These are phyloP conservation scores for Pachysandra terminalis DNA, from an alignment of 164 flowering plant genomes.

Conservation along the genomic window DNA sequence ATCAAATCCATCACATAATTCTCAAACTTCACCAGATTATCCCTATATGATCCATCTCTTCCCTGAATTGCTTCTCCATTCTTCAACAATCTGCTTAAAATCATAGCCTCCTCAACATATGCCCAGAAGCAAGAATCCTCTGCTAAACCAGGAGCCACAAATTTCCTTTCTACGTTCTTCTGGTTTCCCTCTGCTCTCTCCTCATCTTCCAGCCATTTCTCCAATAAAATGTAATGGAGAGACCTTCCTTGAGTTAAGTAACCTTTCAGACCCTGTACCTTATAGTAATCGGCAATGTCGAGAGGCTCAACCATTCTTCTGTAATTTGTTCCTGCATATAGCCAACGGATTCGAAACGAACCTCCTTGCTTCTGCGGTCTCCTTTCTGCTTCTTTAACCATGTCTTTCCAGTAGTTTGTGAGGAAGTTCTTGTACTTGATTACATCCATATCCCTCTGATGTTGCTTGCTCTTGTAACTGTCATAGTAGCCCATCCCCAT, in stretches of 20 bases:
- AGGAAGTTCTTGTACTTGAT: constrained; percentile 18
- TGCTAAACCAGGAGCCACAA: constrained; percentile 20
- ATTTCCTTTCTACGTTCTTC: not conserved
- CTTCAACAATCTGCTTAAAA: constrained; percentile 18
- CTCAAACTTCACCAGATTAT: constrained; percentile 27
- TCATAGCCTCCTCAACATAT: constrained; percentile 42
- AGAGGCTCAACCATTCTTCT: constrained; percentile 57
- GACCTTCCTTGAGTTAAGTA: constrained; percentile 25
- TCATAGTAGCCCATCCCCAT: constrained; percentile 44
- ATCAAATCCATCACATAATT: constrained; percentile 27
- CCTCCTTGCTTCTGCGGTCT: constrained; percentile 34
- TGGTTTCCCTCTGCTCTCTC: not conserved
- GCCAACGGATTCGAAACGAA: constrained; percentile 21
- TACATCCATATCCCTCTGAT: constrained; percentile 10
- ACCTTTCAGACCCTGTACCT: constrained; percentile 5
- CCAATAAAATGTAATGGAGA: constrained; percentile 29
- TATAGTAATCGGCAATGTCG: constrained; percentile 45
- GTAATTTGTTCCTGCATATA: constrained; percentile 37
- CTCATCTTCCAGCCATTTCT: constrained; percentile 32
- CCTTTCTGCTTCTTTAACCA: constrained; percentile 29
- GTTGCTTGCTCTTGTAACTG: constrained; percentile 17
- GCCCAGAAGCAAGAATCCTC: constrained; percentile 61
- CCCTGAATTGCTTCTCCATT: constrained; percentile 2
- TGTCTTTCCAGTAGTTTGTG: constrained; percentile 33
- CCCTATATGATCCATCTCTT: not conserved